These are phyloP conservation scores for Blastobotrys peoriensis DNA, from an alignment of 805 yeast species.

Conservation along the genomic window DNA sequence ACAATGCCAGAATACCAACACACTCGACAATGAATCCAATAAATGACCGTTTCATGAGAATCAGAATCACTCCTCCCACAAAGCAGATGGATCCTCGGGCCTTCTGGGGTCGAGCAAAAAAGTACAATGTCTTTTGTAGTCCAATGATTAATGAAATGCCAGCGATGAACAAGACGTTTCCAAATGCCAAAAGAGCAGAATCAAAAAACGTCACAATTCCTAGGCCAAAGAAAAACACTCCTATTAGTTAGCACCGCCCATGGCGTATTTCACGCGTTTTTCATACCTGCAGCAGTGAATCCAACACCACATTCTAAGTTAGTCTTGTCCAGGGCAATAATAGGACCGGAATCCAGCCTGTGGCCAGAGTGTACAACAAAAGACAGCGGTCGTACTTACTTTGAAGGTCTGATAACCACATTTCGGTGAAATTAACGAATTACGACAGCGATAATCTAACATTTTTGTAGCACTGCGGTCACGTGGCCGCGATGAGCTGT, in stretches of 20 bases:
- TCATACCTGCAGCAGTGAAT: conserved; percentile 71
- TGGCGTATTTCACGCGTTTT: neutral
- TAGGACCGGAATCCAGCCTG: too few relatives aligned
- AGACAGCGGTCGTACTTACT: conserved; percentile 15
- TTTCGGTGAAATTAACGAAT: too few relatives aligned
- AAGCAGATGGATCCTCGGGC: conserved; percentile 83
- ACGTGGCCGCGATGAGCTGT: too few relatives aligned
- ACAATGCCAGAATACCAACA: conserved; percentile 82
- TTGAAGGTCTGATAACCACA: conserved; percentile 34
- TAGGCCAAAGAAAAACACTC: conserved; percentile 66
- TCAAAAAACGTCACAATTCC: conserved; percentile 87
- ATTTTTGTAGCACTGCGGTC: too few relatives aligned
- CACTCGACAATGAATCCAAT: conserved; percentile 80
- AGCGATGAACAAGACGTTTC: conserved; percentile 72
- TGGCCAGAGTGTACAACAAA: too few relatives aligned
- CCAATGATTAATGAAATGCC: conserved; percentile 88
- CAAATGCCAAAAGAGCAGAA: conserved; percentile 80
- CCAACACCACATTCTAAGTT: conserved; percentile 83
- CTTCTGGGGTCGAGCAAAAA: conserved; percentile 82
- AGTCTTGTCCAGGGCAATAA: too few relatives aligned
- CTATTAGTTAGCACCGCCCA: conserved; percentile 20
- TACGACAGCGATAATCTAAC: too few relatives aligned
- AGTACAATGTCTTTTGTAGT: conserved; percentile 69
- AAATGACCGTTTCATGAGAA: conserved; percentile 70
- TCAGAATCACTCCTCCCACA: conserved; percentile 64